Percentiles rank a stretch among this genome's conserved stretches.
These are phyloP conservation scores for Trypanosoma scelopori DNA, from an alignment of 208 protist genomes.

Conservation along the genomic window DNA sequence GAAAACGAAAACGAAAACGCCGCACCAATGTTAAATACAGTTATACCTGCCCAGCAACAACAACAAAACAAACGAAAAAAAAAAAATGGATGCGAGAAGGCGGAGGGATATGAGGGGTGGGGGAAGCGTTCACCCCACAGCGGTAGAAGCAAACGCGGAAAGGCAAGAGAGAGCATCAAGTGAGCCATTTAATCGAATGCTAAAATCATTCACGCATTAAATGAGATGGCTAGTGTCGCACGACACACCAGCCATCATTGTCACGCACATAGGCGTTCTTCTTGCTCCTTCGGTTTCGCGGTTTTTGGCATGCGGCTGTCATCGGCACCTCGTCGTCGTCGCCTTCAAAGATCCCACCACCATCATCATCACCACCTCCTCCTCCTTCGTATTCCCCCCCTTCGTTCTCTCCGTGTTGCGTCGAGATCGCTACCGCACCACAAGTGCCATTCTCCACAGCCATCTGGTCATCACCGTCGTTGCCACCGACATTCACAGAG, in stretches of 20 bases:
- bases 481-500: constrained; percentile 54
- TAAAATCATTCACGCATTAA: background rate
- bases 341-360: constrained; percentile 13
- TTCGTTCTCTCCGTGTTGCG: constrained; percentile 13
- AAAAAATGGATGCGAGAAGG: too few species aligned
- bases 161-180: too few species aligned
- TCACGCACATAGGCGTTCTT: constrained; percentile 69
- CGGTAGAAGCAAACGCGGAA: too few species aligned
- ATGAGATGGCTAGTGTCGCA: constrained; percentile 11
- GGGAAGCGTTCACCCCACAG: too few species aligned
- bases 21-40: too few species aligned
- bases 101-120: too few species aligned
- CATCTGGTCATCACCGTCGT: constrained; percentile 8
- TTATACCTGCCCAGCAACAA: too few species aligned
- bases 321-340: background rate
- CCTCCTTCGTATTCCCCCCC: constrained; percentile 25
- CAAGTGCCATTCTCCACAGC: background rate
- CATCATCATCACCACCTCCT: too few species aligned
- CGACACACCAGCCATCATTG: constrained; percentile 64
- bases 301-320: constrained; percentile 16
- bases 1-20: too few species aligned
- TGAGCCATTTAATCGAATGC: background rate
- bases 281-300: constrained; percentile 37
- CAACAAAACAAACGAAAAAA: too few species aligned
- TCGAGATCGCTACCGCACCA: constrained; percentile 17